A percentile compares a stretch with the other conserved stretches of the same genome.
These are phyloP conservation scores for Ceratobasidium sp. DNA, from an alignment of 1,284 basidiomycete species.

Conservation along the genomic window DNA sequence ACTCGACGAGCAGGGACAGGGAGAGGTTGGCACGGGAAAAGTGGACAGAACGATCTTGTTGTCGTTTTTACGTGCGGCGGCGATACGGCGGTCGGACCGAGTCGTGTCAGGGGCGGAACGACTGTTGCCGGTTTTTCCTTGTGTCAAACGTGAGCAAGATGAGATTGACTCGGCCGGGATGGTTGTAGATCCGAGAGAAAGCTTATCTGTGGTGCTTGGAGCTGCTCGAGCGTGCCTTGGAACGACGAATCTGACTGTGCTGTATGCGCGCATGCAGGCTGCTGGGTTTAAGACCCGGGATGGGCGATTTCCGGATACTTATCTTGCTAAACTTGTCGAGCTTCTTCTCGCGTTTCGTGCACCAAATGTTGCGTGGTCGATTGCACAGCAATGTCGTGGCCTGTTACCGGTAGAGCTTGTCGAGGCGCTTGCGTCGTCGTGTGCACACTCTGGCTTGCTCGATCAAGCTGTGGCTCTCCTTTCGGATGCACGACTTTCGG, in stretches of 20 bases:
- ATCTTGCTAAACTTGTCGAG: conserved; percentile 15
- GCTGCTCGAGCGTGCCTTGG: conserved; percentile 25
- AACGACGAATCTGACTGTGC: conserved; percentile 5
- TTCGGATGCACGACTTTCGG: background rate
- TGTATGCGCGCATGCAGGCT: conserved; percentile 10
- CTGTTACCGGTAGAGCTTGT: background rate
- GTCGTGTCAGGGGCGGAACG: conserved; percentile 24
- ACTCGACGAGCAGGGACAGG: too few species aligned
- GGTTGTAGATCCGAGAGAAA: background rate
- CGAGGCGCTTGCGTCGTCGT: conserved; percentile 4
- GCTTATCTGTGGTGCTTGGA: conserved; percentile 22
- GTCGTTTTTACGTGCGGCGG: background rate
- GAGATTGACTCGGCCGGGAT: background rate
- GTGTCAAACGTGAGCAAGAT: conserved; percentile 1
- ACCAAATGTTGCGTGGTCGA: conserved; percentile 5
- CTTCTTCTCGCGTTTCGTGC: conserved; percentile 5
- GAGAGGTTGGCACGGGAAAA: background rate
- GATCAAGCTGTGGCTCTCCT: conserved; percentile 8
- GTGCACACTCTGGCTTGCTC: conserved; percentile 2
- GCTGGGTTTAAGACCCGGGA: conserved; percentile 24
- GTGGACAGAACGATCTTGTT: conserved; percentile 19
- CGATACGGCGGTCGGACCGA: conserved; percentile 3
- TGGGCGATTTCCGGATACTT: conserved; percentile 13
- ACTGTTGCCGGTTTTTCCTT: background rate
- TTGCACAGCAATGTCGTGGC: background rate